These are phyloP conservation scores for Penicillium vulpinum DNA, from an alignment of 2,329 filamentous ascomycete genomes.

Conservation along the genomic window DNA sequence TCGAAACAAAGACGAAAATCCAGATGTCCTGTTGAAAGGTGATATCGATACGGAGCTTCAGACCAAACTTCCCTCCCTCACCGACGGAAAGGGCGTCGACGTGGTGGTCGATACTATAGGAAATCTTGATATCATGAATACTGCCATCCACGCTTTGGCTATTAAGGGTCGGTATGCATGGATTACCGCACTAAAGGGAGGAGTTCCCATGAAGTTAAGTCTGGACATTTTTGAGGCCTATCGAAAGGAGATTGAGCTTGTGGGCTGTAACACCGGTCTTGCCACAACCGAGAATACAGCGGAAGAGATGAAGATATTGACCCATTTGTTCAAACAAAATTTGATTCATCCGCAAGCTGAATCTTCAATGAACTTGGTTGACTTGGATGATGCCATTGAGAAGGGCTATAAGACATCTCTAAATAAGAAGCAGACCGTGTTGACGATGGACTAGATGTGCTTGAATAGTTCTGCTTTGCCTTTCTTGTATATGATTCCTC, in stretches of 20 bases:
- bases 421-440: neutral
- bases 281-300: constrained; percentile 14
- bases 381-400: constrained; percentile 10
- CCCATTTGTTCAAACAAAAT: constrained; percentile 15
- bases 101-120: constrained; percentile 33
- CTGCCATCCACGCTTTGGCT: constrained; percentile 25
- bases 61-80: constrained; percentile 5
- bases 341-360: constrained; percentile 12
- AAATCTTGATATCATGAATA: constrained; percentile 26
- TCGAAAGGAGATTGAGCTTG: constrained; percentile 20
- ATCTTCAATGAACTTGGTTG: constrained; percentile 6
- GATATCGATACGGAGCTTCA: constrained; percentile 1
- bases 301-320: constrained; percentile 10
- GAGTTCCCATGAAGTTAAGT: constrained; percentile 6
- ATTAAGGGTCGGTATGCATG: constrained; percentile 26
- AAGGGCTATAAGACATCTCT: neutral
- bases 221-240: constrained; percentile 24
- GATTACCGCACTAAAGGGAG: constrained; percentile 27
- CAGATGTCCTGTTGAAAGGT: constrained; percentile 18
- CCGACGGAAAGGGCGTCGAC: constrained; percentile 17
- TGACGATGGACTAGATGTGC: neutral
- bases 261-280: constrained; percentile 21
- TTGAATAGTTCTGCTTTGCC: neutral
- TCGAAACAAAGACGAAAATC: constrained; percentile 15
- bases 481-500: no score